These are phyloP conservation scores for Cyclocybe cylindracea DNA, from an alignment of 768 basidiomycete species.

Conservation along the genomic window DNA sequence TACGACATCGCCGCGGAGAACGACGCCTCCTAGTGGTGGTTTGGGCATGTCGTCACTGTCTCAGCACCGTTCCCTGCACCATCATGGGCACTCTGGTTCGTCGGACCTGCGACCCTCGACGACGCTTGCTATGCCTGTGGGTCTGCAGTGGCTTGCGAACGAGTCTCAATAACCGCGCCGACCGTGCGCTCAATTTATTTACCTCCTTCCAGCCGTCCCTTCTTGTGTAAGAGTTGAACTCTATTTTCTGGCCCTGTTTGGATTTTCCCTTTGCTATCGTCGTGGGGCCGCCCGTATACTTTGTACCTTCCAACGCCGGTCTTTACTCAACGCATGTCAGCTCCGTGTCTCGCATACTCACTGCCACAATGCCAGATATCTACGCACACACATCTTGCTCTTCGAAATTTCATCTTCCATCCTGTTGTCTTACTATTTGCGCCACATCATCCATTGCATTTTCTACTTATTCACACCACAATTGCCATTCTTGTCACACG, in stretches of 20 bases:
- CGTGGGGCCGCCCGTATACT: conserved; percentile 1
- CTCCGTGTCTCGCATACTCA: too few species aligned
- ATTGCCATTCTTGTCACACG: too few species aligned
- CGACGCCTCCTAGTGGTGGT: conserved; percentile 18
- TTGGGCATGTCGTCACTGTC: conserved; percentile 12
- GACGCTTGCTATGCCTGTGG: conserved; percentile 59
- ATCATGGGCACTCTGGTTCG: conserved; percentile 18
- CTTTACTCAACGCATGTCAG: not conserved
- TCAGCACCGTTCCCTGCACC: conserved; percentile 17
- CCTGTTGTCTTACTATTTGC: not conserved
- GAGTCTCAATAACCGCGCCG: conserved; percentile 44
- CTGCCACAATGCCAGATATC: not conserved
- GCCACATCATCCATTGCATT: not conserved
- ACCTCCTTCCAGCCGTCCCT: conserved; percentile 8
- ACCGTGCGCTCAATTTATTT: conserved; percentile 9
- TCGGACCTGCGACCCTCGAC: conserved; percentile 30
- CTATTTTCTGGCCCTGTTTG: conserved; percentile 10
- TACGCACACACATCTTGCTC: not conserved
- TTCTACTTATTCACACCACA: not conserved
- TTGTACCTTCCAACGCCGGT: conserved; percentile 5
- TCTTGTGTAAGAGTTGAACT: conserved; percentile 14
- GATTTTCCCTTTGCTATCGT: conserved; percentile 9
- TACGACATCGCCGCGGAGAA: conserved; percentile 29
- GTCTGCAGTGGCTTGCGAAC: conserved; percentile 68
- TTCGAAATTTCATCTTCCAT: not conserved